Evolutionary conservation across 2,329 filamentous ascomycete species (phyloP), one percentile per base, ranked within the genome.

Genomic region (Cercospora brassicicola): DNA sequence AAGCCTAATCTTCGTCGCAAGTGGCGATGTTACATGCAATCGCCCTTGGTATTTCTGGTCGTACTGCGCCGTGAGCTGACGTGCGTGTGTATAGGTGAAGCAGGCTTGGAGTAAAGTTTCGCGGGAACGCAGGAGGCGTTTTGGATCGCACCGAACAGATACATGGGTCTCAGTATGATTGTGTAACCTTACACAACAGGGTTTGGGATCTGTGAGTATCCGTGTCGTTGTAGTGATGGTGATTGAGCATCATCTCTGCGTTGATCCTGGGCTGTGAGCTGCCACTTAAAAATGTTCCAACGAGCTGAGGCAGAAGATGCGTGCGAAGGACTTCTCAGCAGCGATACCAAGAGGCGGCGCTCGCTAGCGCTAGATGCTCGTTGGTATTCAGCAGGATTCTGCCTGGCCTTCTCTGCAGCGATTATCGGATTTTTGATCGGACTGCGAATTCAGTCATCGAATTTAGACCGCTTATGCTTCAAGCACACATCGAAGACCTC

Each of bases 401-500:
- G 26, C 15, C 42, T 60, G 31, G 31, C 30, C 11, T 39, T 33
- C 11, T 28, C 2, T 31, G 15, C 57, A 2, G n/a, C 18, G 4
- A n/a, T 26, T 9, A 2, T 42, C 18, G 57, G 57, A 39, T n/a
- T 26, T 11, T 18, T 60, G 57, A 60, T 57, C 8, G 53, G 53
- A 18, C 15, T 10, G 53, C 53, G 28, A n/a, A 30, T 57, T 2
- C 53, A 57, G 26, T 30, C 7, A 8, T 33, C 30, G 13, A 11
- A 9, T 23, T 31, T 10, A 6, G 45, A 62, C 20, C 60, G n/a
- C 23, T 5, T 33, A 13, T 68, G 63, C 30, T 55, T 70, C 20
- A n/a, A 60, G 13, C 56, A 68, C 23, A 59, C 62, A 9, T 63
- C 64, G 13, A 28, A 7, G 20, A 53, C 59, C 8, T 73, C 71